A percentile compares a stretch with the other conserved stretches of the same genome.
Conservation (phyloP, 2,329 filamentous ascomycete species). For the Colletotrichum liaoningense region DNA sequence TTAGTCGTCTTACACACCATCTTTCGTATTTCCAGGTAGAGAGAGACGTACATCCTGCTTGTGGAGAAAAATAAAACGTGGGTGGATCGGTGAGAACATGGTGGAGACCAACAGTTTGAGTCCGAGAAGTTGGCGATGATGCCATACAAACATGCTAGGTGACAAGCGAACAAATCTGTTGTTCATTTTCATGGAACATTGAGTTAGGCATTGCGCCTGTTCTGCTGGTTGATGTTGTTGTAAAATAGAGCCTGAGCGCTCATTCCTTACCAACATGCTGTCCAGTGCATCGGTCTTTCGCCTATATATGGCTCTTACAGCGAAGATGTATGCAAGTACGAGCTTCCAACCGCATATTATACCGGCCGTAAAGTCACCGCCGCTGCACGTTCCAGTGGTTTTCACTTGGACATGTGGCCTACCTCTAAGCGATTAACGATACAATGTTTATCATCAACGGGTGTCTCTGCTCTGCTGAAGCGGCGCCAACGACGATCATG, state of each 20-base stretch:
- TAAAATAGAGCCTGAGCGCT: not conserved
- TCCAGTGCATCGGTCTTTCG: not conserved
- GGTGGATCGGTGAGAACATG: not conserved
- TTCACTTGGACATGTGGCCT: not conserved
- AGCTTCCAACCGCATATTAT: not conserved
- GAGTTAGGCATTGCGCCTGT: too few relatives aligned
- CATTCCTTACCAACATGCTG: not conserved
- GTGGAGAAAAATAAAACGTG: not conserved
- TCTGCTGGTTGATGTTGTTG: not conserved
- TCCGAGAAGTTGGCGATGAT: not conserved
- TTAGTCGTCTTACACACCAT: slow-evolving; percentile 30
- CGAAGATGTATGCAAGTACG: not conserved
- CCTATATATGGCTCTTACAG: not conserved
- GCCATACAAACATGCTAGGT: not conserved
- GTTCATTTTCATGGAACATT: not conserved
- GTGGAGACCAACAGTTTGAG: not conserved
- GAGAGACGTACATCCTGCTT: not conserved
- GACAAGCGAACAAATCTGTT: not conserved
- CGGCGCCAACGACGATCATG: not conserved
- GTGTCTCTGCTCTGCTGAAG: too few relatives aligned
- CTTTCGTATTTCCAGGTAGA: not conserved
- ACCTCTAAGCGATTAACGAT: too few relatives aligned
- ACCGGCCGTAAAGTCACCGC: not conserved
- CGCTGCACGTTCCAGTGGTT: not conserved
- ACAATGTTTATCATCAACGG: not conserved